A percentile compares a stretch with the other conserved stretches of the same genome.
Evolutionary conservation across 345 rosid species (phyloP).

Genomic region (Rhizophora mangle): DNA sequence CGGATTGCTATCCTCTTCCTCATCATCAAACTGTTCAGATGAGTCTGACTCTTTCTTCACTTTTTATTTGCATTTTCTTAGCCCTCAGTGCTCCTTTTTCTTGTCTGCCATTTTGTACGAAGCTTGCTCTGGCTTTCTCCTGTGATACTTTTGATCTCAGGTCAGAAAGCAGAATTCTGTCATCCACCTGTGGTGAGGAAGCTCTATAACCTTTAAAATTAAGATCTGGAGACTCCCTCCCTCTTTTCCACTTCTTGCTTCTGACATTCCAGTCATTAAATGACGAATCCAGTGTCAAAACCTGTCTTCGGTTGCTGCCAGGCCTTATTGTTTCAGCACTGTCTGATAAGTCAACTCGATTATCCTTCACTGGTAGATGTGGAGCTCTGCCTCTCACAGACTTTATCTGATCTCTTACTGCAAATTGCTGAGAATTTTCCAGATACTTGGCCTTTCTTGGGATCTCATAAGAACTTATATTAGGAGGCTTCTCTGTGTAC

Average conservation of each 20-base stretch:
- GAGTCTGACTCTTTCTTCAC: conserved; percentile 84
- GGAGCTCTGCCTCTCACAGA: conserved; percentile 42
- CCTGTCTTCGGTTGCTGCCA: conserved; percentile 44
- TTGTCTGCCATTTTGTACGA: conserved; percentile 49
- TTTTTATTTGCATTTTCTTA: conserved; percentile 35
- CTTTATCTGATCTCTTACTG: conserved; percentile 55
- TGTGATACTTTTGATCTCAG: conserved; percentile 46
- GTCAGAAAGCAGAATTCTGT: conserved; percentile 54
- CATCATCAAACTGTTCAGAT: conserved; percentile 56
- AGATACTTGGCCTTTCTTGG: conserved; percentile 41
- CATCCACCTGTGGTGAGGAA: conserved; percentile 51
- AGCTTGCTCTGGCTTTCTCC: conserved; percentile 55
- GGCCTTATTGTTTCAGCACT: conserved; percentile 45
- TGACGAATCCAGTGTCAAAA: conserved; percentile 46
- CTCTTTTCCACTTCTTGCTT: conserved; percentile 63
- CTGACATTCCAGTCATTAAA: conserved; percentile 52
- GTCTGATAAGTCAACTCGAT: conserved; percentile 44
- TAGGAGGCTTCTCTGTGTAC: conserved; percentile 31
- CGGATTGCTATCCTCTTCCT: conserved; percentile 53
- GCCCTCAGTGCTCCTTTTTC: conserved; percentile 42
- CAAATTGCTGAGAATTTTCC: conserved; percentile 40
- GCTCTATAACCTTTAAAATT: conserved; percentile 47
- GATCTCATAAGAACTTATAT: conserved; percentile 29
- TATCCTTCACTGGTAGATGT: conserved; percentile 41
- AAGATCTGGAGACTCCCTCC: conserved; percentile 52